Conservation (phyloP, 768 basidiomycete species). For the Galerina marginata region DNA sequence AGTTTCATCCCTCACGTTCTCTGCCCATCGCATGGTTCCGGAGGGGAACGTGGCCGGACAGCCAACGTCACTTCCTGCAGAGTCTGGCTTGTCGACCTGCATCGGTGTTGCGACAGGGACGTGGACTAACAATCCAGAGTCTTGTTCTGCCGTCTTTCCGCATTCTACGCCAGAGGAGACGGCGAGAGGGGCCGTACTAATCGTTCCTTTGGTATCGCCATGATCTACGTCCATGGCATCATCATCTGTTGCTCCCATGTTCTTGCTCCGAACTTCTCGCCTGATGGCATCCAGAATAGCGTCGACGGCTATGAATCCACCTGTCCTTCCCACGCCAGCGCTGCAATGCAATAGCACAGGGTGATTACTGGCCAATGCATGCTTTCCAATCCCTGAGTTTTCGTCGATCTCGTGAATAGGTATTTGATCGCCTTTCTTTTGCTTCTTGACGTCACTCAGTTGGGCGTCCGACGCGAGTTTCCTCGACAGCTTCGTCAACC, state of each 20-base stretch:
- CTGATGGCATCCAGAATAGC: slow-evolving; percentile 80
- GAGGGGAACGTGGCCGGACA: slow-evolving; percentile 11
- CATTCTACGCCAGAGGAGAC: not conserved
- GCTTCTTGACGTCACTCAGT: slow-evolving; percentile 5
- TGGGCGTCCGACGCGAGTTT: slow-evolving; percentile 32
- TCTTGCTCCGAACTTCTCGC: slow-evolving; percentile 52
- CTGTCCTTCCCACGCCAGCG: slow-evolving; percentile 94
- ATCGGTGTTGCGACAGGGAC: slow-evolving; percentile 34
- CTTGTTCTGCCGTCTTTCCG: not conserved
- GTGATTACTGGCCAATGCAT: slow-evolving; percentile 50
- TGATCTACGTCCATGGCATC: slow-evolving; percentile 39
- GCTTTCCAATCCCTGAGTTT: slow-evolving; percentile 59
- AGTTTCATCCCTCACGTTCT: slow-evolving; percentile 35
- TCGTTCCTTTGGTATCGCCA: not conserved
- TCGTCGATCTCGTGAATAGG: slow-evolving; percentile 52
- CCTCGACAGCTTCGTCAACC: slow-evolving; percentile 56
- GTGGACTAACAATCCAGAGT: slow-evolving; percentile 31
- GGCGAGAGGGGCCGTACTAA: slow-evolving; percentile 7
- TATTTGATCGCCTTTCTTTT: slow-evolving; percentile 12
- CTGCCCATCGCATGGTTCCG: slow-evolving; percentile 53
- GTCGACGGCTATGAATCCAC: slow-evolving; percentile 90
- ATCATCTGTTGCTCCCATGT: not conserved
- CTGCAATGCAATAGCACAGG: slow-evolving; percentile 89
- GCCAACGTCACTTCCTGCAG: slow-evolving; percentile 16
- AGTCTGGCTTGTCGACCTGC: slow-evolving; percentile 29